Evolutionary conservation across 169 alveolate genomes (phyloP).

Genomic region (Perkinsus marinus): DNA sequence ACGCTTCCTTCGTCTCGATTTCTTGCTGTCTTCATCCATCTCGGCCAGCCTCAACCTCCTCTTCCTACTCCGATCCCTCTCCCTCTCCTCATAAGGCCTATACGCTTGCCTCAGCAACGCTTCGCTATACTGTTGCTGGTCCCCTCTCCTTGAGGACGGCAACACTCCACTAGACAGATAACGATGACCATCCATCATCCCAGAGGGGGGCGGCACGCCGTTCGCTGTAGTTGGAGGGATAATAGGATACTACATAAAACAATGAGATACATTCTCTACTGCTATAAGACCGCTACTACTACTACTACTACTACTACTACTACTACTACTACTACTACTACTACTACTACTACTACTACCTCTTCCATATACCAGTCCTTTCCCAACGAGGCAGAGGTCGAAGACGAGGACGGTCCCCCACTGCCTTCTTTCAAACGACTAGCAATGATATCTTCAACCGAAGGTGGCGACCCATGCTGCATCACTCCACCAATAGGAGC

Average conservation of each 20-base stretch:
- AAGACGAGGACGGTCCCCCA: not conserved
- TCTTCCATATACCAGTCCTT: not conserved
- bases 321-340: no score
- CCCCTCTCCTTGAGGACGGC: not conserved
- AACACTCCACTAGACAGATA: not conserved
- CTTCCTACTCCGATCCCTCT: not conserved
- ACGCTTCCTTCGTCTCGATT: not conserved
- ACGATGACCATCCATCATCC: not conserved
- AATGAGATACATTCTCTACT: no score
- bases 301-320: no score
- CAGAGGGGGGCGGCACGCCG: not conserved
- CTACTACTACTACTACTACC: not conserved
- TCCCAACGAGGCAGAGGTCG: not conserved
- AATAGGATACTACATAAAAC: not conserved
- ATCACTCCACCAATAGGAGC: not conserved
- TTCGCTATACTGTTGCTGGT: not conserved
- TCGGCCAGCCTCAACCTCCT: not conserved
- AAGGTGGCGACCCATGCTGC: not conserved
- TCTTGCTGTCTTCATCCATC: not conserved
- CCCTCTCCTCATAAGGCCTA: not conserved
- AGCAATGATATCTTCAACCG: not conserved
- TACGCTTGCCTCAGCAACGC: not conserved
- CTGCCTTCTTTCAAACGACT: not conserved
- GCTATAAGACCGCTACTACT: no score
- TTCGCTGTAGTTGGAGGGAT: not conserved